Evolutionary conservation across 1,284 basidiomycete species (phyloP).

Genomic region (Boletus mariae): DNA sequence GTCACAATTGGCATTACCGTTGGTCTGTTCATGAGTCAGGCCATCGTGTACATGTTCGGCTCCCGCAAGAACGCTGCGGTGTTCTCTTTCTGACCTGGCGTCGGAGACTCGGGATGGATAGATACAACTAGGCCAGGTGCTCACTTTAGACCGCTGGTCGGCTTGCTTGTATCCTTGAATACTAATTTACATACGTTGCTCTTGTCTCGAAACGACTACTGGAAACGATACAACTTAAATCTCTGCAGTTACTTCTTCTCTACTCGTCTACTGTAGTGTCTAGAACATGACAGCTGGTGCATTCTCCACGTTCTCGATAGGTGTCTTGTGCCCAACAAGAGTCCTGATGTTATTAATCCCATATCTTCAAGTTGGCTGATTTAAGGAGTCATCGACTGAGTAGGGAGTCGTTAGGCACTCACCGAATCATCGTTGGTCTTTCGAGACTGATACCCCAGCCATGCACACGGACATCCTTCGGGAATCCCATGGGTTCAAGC

Average conservation of each 20-base stretch:
- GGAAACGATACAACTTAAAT: conserved; percentile 4
- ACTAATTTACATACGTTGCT: not conserved
- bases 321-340: conserved; percentile 95
- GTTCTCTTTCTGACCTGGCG: conserved; percentile 64
- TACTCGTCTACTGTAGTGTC: conserved; percentile 13
- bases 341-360: conserved; percentile 96
- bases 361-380: conserved; percentile 45
- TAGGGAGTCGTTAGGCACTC: conserved; percentile 24
- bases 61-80: conserved; percentile 77
- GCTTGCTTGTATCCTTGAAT: not conserved
- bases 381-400: conserved; percentile 2
- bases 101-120: conserved; percentile 1
- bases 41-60: conserved; percentile 84
- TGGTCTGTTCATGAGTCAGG: conserved; percentile 85
- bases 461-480: conserved; percentile 93
- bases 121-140: not conserved
- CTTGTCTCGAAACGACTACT: not conserved
- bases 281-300: conserved; percentile 88
- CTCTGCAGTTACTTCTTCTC: conserved; percentile 3
- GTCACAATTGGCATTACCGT: conserved; percentile 90
- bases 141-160: conserved; percentile 6
- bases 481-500: conserved; percentile 98
- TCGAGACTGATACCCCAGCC: conserved; percentile 97
- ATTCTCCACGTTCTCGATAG: conserved; percentile 85
- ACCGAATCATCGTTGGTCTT: conserved; percentile 99